Evolutionary conservation across 1,139 yeast species (phyloP).

Genomic region (Hanseniaspora uvarum): DNA sequence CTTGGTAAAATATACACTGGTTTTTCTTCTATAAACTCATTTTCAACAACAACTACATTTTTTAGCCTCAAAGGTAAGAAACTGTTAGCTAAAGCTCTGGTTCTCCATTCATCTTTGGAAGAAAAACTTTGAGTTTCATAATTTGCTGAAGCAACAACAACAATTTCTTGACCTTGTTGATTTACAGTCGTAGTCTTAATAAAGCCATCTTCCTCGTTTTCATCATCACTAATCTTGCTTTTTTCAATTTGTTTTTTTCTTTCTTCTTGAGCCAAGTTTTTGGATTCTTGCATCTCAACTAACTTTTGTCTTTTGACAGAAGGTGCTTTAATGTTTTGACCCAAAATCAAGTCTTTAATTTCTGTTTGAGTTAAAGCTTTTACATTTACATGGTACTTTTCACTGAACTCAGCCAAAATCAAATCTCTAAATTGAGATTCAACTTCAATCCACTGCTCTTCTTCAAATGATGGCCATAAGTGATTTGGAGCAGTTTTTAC

Average conservation of each 20-base stretch:
- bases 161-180: slow-evolving; percentile 92
- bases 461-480: slow-evolving; percentile 82
- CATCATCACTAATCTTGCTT: slow-evolving; percentile 20
- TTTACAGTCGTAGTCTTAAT: slow-evolving; percentile 75
- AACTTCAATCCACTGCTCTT: slow-evolving; percentile 85
- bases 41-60: slow-evolving; percentile 63
- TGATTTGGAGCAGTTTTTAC: slow-evolving; percentile 67
- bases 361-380: slow-evolving; percentile 86
- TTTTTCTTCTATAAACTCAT: slow-evolving; percentile 45
- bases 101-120: slow-evolving; percentile 87
- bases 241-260: slow-evolving; percentile 27
- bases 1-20: slow-evolving; percentile 71
- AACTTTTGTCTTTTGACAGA: slow-evolving; percentile 72
- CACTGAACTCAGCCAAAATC: slow-evolving; percentile 74
- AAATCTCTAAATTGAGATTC: slow-evolving; percentile 82
- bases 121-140: slow-evolving; percentile 78
- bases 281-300: slow-evolving; percentile 62
- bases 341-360: slow-evolving; percentile 84
- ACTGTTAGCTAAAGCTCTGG: slow-evolving; percentile 70
- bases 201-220: slow-evolving; percentile 43
- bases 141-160: slow-evolving; percentile 82
- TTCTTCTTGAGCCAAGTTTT: slow-evolving; percentile 26
- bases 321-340: slow-evolving; percentile 88
- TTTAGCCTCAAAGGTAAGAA: slow-evolving; percentile 64
- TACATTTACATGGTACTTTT: slow-evolving; percentile 74